These are phyloP conservation scores for Colletotrichum melonis DNA, from an alignment of 2,329 filamentous ascomycete species.

Conservation along the genomic window DNA sequence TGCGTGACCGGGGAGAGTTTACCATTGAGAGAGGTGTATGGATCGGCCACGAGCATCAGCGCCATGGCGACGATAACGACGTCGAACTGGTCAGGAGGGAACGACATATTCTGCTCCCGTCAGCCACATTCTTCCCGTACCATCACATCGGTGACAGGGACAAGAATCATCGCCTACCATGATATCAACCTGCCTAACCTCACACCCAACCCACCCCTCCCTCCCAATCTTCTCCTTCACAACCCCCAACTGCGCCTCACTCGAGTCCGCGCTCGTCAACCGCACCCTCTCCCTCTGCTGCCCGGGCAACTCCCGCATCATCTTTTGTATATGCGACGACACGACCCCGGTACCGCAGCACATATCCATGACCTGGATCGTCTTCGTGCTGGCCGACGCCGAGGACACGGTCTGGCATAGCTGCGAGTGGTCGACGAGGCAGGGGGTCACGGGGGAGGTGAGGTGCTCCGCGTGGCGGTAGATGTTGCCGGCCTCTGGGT, in stretches of 20 bases:
- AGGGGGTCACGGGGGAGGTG: background rate
- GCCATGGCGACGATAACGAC: slow-evolving; percentile 8
- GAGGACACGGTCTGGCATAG: background rate
- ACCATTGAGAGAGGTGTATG: slow-evolving; percentile 4
- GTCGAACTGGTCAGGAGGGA: background rate
- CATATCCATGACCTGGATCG: slow-evolving; percentile 9
- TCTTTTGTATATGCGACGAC: slow-evolving; percentile 8
- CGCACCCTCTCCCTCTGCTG: background rate
- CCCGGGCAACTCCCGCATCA: background rate
- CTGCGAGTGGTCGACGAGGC: background rate
- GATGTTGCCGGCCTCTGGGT: slow-evolving; percentile 4
- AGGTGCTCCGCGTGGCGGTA: slow-evolving; percentile 8
- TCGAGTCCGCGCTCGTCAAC: slow-evolving; percentile 7
- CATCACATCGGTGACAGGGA: too few species aligned
- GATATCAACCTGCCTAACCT: background rate
- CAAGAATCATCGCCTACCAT: background rate
- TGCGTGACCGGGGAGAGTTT: too few species aligned
- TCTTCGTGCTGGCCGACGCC: background rate
- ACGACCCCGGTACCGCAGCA: slow-evolving; percentile 20
- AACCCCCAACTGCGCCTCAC: slow-evolving; percentile 5
- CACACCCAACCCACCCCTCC: background rate
- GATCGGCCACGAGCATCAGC: slow-evolving; percentile 13
- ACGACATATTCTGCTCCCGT: background rate
- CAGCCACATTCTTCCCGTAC: too few species aligned
- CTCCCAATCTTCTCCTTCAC: slow-evolving; percentile 1